These are phyloP conservation scores for Dictyostelium intermedium DNA, from an alignment of 78 protist genomes.

Conservation along the genomic window DNA sequence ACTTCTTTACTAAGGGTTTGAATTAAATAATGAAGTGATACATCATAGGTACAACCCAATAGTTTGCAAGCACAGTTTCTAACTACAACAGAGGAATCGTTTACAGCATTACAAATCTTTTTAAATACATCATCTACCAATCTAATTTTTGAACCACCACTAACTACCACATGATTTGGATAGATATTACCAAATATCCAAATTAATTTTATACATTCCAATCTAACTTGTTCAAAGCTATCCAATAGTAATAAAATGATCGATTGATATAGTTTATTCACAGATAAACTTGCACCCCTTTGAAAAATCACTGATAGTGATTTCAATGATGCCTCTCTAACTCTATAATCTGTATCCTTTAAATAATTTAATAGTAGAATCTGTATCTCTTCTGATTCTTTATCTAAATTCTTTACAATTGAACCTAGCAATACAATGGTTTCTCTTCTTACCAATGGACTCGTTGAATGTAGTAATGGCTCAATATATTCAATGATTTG, in stretches of 20 bases:
- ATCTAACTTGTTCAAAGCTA: constrained; percentile 63
- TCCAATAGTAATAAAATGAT: constrained; percentile 25
- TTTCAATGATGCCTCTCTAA: constrained; percentile 37
- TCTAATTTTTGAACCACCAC: constrained; percentile 33
- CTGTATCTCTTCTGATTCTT: constrained; percentile 39
- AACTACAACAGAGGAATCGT: constrained; percentile 66
- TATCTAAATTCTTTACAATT: neutral
- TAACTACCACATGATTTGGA: constrained; percentile 22
- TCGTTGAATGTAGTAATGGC: neutral
- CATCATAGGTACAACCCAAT: constrained; percentile 71
- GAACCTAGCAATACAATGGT: constrained; percentile 18
- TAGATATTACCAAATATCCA: constrained; percentile 69
- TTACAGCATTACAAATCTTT: constrained; percentile 79
- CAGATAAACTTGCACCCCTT: constrained; percentile 31
- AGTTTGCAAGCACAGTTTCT: constrained; percentile 76
- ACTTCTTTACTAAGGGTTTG: constrained; percentile 82
- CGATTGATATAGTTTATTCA: constrained; percentile 19
- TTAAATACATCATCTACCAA: constrained; percentile 77
- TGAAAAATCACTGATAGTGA: constrained; percentile 30
- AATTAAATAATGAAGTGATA: constrained; percentile 53
- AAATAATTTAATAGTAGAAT: constrained; percentile 32
- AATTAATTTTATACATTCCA: constrained; percentile 72
- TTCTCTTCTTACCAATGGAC: constrained; percentile 45
- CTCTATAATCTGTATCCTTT: constrained; percentile 53
- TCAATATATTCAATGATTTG: neutral